These are phyloP conservation scores for Moelleriella libera DNA, from an alignment of 2,329 filamentous ascomycete genomes.

Conservation along the genomic window DNA sequence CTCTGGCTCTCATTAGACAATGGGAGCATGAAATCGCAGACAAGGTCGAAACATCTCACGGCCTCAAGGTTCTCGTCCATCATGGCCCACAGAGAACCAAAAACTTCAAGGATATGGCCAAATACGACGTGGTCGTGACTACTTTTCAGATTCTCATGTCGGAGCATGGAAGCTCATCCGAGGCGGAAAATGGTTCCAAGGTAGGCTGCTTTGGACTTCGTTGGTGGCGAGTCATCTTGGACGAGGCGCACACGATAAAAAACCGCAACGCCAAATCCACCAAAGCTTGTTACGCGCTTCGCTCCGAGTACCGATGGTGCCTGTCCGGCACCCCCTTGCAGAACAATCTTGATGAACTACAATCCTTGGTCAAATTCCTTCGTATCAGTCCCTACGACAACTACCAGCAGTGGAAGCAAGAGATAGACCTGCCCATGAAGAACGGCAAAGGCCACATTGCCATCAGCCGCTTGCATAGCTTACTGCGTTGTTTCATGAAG, in stretches of 20 bases:
- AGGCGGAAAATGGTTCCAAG: slow-evolving; percentile 46
- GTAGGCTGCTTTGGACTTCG: slow-evolving; percentile 79
- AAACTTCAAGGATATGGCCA: slow-evolving; percentile 57
- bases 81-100: slow-evolving; percentile 82
- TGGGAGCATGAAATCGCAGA: slow-evolving; percentile 90
- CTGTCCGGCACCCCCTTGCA: slow-evolving; percentile 95
- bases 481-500: slow-evolving; percentile 93
- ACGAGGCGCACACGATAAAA: slow-evolving; percentile 97
- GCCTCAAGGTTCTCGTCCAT: slow-evolving; percentile 73
- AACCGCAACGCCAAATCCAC: slow-evolving; percentile 94
- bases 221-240: slow-evolving; percentile 91
- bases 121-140: slow-evolving; percentile 91
- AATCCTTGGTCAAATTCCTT: slow-evolving; percentile 85
- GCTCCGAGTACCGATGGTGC: slow-evolving; percentile 87
- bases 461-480: slow-evolving; percentile 70
- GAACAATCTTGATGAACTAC: slow-evolving; percentile 92
- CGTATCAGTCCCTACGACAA: slow-evolving; percentile 86
- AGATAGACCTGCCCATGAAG: slow-evolving; percentile 83
- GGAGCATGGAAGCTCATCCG: slow-evolving; percentile 61
- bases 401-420: slow-evolving; percentile 73
- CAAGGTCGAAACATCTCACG: slow-evolving; percentile 57
- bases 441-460: slow-evolving; percentile 80
- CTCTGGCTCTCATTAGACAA: slow-evolving; percentile 86
- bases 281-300: slow-evolving; percentile 75
- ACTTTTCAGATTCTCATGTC: slow-evolving; percentile 94